Percentiles rank a stretch among this genome's conserved stretches.
Evolutionary conservation across 2,329 filamentous ascomycete genomes (phyloP).

Genomic region (Cryphonectria radicalis): DNA sequence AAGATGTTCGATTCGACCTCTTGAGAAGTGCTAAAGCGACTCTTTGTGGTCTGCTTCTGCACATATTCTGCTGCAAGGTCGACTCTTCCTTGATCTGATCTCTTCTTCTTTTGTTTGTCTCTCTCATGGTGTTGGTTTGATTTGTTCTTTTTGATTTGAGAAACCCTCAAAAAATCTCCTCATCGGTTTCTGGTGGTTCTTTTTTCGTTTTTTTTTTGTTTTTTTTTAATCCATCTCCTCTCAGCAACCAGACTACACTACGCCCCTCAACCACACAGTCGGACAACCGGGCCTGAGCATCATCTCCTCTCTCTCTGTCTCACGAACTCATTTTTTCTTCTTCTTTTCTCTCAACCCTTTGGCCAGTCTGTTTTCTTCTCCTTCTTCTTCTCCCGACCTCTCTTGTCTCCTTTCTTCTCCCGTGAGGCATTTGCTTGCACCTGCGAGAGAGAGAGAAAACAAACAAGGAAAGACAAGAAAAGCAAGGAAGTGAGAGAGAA

Average conservation of each 20-base stretch:
- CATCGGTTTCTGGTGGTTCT: conserved; percentile 13
- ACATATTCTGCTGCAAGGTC: conserved; percentile 33
- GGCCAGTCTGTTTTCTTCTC: conserved; percentile 15
- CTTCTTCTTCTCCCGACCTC: neutral
- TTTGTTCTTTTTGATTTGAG: conserved; percentile 15
- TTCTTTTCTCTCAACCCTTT: no score
- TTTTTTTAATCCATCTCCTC: neutral
- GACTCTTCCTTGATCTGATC: conserved; percentile 30
- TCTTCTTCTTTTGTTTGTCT: conserved; percentile 39
- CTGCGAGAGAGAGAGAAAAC: conserved; percentile 38
- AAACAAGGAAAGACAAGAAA: conserved; percentile 21
- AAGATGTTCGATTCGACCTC: conserved; percentile 60
- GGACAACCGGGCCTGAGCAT: conserved; percentile 3
- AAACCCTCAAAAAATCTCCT: conserved; percentile 19
- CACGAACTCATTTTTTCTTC: conserved; percentile 27
- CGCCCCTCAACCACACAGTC: conserved; percentile 30
- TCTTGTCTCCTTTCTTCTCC: conserved; percentile 29
- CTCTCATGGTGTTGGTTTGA: conserved; percentile 29
- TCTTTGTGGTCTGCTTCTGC: conserved; percentile 59
- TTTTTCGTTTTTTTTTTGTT: neutral
- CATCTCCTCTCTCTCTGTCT: conserved; percentile 24
- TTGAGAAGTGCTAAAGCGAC: conserved; percentile 57
- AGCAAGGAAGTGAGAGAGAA: conserved; percentile 32
- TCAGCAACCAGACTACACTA: conserved; percentile 17
- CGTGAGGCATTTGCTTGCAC: conserved; percentile 44